Base-by-base conservation (phyloP, 306 rosid genomes). In the Corylus avellana region DNA sequence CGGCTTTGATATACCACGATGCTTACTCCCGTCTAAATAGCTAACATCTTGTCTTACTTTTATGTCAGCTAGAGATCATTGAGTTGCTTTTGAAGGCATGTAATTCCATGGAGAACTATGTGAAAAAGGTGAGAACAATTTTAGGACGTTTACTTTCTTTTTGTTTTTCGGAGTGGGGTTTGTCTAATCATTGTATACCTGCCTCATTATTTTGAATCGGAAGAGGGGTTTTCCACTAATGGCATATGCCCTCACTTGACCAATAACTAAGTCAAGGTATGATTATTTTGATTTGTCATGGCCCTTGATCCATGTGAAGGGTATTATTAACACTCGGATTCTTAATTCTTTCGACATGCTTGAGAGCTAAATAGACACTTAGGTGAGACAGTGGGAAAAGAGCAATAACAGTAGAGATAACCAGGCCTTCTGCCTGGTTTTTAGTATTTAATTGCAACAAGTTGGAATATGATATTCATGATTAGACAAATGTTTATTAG, bases 31-130 rank as follows among this genome's bases (percentile, higher is more conserved):
- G 73, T 59, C 42, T 50, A 6, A 68, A 68, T 14, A n/a, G 12
- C 85, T 87, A 75, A 86, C 44, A 73, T 53, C 72, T 66, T 66
- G 73, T 75, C 70, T 47, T 68, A 7, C 51, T 29, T 71, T 77
- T 56, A 61, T 88, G 42, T 74, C 89, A 91, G 98, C 61, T 92
- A 71, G 94, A 91, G 77, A 84, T 92, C 72, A 84, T 95, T 61
- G 88, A 92, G 90, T 69, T 88, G 47, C 89, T 95, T 73, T 67
- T 91, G 84, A 91, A 93, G 87, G 89, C 91, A 64, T 95, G 98
- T 80, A 87, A 54, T 84, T 75, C 93, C 8, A 75, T 89, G 82
- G 86, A 88, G 73, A 88, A 88, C 78, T 86, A 81, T 58, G 78
- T 75, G 7, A 82, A 75, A 73, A 87, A 91, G 98, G 98, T 95